Percentiles rank a stretch among this genome's conserved stretches.
phyloP scores from a whole-genome alignment of 305 asterid species.

The Coffea humblotiana region DNA sequence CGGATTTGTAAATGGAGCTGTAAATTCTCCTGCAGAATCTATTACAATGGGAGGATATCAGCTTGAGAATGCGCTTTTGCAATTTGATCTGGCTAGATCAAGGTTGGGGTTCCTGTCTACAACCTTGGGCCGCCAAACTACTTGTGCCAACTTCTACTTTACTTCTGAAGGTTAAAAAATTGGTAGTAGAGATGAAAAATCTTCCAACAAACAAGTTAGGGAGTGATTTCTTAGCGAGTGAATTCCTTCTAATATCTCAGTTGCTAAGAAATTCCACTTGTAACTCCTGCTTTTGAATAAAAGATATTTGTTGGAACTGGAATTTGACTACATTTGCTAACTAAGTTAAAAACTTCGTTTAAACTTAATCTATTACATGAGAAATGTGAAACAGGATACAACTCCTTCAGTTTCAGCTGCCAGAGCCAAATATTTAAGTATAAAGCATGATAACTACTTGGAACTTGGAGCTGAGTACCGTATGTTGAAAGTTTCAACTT shows the following conservation, averaged over 20 bases:
- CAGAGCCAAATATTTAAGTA: not conserved
- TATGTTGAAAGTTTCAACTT: not conserved
- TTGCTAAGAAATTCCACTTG: not conserved
- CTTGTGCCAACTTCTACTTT: constrained; percentile 28
- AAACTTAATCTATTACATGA: no score
- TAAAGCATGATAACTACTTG: not conserved
- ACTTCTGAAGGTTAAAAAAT: constrained; percentile 10
- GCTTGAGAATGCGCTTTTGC: constrained; percentile 35
- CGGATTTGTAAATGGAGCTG: constrained; percentile 36
- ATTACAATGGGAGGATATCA: constrained; percentile 41
- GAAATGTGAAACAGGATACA: no score
- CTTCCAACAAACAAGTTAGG: not conserved
- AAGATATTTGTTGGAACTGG: not conserved
- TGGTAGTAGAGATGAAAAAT: not conserved
- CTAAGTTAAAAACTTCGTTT: not conserved
- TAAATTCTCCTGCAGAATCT: constrained; percentile 15
- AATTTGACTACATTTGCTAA: not conserved
- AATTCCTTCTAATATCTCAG: not conserved
- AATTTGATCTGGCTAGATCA: constrained; percentile 34
- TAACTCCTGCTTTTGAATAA: no score
- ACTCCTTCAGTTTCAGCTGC: no score
- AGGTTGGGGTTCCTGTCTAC: constrained; percentile 37
- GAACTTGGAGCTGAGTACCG: not conserved
- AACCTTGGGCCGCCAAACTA: constrained; percentile 17
- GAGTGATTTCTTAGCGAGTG: not conserved